A percentile compares a stretch with the other conserved stretches of the same genome.
phyloP scores from a whole-genome alignment of 2,329 filamentous ascomycete species.

The Penicillium sp. region DNA sequence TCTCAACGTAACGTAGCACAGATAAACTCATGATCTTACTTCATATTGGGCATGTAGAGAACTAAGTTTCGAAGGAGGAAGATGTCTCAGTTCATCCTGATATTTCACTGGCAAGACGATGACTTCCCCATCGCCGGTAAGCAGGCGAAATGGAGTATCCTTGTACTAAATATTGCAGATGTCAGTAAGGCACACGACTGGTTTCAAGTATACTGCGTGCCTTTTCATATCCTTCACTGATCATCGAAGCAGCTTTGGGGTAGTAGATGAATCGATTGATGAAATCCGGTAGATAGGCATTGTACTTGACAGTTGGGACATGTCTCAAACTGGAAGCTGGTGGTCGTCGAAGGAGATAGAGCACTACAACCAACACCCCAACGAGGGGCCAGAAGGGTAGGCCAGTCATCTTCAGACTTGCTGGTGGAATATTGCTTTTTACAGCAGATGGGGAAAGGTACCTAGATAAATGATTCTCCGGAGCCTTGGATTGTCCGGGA shows the following conservation, averaged over 20 bases:
- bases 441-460: neutral
- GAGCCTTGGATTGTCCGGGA: neutral
- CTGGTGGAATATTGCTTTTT: neutral
- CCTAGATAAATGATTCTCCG: conserved; percentile 2
- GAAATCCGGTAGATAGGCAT: conserved; percentile 23
- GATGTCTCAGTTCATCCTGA: conserved; percentile 24
- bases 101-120: conserved; percentile 32
- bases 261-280: conserved; percentile 31
- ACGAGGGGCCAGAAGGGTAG: conserved; percentile 12
- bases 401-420: conserved; percentile 6
- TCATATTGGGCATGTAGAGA: conserved; percentile 31
- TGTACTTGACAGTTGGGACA: conserved; percentile 27
- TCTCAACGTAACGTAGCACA: neutral
- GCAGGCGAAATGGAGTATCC: conserved; percentile 28
- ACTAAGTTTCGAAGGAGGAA: conserved; percentile 23
- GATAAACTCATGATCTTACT: conserved; percentile 13
- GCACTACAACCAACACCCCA: conserved; percentile 8
- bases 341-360: conserved; percentile 12
- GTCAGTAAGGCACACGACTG: neutral
- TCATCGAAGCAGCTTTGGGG: conserved; percentile 22
- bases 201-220: conserved; percentile 8
- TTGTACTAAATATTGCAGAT: conserved; percentile 23
- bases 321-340: conserved; percentile 13
- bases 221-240: conserved; percentile 30
- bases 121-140: conserved; percentile 32